Evolutionary conservation across 371 early-diverging fungal species (phyloP).

Genomic region (Mortierella sp.): DNA sequence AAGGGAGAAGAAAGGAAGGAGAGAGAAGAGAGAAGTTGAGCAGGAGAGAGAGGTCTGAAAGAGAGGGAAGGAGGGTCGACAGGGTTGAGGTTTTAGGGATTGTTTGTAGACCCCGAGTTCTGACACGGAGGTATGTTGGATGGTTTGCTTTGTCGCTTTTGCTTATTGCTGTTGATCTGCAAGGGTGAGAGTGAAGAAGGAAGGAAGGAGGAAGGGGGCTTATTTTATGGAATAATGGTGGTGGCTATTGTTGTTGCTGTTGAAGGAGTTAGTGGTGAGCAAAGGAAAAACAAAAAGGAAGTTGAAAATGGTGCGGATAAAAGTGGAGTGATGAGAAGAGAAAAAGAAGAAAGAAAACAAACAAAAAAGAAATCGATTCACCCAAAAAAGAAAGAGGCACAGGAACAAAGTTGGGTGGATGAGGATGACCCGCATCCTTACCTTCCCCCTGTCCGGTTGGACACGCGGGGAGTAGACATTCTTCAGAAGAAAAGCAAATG

Average conservation of each 20-base stretch:
- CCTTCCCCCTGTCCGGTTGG: not conserved
- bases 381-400: not conserved
- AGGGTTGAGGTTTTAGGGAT: not conserved
- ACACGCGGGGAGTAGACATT: not conserved
- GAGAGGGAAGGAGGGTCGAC: conserved; percentile 3
- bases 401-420: not conserved
- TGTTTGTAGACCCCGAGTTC: not conserved
- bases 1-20: not conserved
- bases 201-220: not conserved
- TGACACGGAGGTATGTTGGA: not conserved
- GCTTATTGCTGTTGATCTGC: not conserved
- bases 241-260: not conserved
- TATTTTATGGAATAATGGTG: no score
- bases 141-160: not conserved
- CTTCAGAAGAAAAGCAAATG: not conserved
- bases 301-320: not conserved
- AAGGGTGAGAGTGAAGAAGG: not conserved
- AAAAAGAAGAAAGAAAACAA: not conserved
- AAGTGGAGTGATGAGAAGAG: not conserved
- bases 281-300: not conserved
- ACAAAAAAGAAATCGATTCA: not conserved
- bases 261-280: not conserved
- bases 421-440: not conserved
- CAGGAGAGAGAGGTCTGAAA: not conserved
- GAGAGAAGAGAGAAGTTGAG: conserved; percentile 1